Conservation (phyloP, 2,329 filamentous ascomycete species). For the Berkeleyomyces basicola region DNA sequence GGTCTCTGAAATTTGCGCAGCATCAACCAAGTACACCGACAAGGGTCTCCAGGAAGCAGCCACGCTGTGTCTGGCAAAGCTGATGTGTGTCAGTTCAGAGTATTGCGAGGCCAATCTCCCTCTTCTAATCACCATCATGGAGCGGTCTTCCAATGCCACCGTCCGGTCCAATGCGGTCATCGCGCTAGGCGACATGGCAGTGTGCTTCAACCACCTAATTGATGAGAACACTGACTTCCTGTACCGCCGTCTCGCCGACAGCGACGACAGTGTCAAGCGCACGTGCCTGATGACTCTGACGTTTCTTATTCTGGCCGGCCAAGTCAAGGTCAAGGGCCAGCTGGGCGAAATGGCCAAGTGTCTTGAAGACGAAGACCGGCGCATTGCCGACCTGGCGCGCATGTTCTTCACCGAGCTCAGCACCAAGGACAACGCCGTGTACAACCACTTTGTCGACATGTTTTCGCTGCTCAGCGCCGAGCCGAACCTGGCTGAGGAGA, state of each 20-base stretch:
- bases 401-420: constrained; percentile 99
- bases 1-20: constrained; percentile 83
- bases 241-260: constrained; percentile 81
- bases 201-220: constrained; percentile 98
- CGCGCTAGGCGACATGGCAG: constrained; percentile 94
- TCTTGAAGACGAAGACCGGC: constrained; percentile 86
- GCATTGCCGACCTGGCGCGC: constrained; percentile 78
- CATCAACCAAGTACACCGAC: constrained; percentile 84
- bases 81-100: constrained; percentile 95
- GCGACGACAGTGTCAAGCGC: constrained; percentile 78
- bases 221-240: constrained; percentile 98
- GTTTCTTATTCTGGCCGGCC: constrained; percentile 88
- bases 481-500: constrained; percentile 63
- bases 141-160: constrained; percentile 79
- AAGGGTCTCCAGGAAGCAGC: constrained; percentile 82
- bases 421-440: constrained; percentile 96
- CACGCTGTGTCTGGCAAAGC: constrained; percentile 85
- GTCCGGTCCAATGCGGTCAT: constrained; percentile 94
- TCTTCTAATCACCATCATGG: constrained; percentile 93
- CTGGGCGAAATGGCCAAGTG: constrained; percentile 99
- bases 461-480: constrained; percentile 84
- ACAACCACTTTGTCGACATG: constrained; percentile 99
- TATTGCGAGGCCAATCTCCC: constrained; percentile 90
- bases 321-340: constrained; percentile 98
- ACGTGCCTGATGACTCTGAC: constrained; percentile 98